phyloP scores from a whole-genome alignment of 768 basidiomycete genomes.

The Thelephora ganbajun region DNA sequence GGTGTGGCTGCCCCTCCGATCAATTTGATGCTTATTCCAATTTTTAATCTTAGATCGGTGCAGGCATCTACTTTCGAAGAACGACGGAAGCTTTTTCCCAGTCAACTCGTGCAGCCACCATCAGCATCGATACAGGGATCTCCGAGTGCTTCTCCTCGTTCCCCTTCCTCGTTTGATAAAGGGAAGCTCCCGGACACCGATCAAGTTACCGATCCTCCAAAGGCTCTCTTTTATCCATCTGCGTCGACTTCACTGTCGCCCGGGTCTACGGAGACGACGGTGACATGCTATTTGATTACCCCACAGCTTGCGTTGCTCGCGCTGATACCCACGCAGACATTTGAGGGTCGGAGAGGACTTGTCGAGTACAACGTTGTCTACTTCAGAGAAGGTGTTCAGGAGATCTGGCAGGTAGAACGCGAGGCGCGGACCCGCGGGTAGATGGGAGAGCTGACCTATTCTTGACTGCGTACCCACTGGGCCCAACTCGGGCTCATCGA shows the following conservation, averaged over 20 bases:
- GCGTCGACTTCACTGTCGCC: slow-evolving; percentile 51
- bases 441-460: no score
- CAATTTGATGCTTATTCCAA: neutral
- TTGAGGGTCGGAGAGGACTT: slow-evolving; percentile 57
- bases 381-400: slow-evolving; percentile 70
- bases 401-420: slow-evolving; percentile 66
- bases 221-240: slow-evolving; percentile 49
- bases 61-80: neutral
- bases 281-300: slow-evolving; percentile 75
- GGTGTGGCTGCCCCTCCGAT: slow-evolving; percentile 4
- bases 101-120: neutral
- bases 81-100: neutral
- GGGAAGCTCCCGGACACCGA: neutral
- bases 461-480: no score
- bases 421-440: slow-evolving; percentile 21
- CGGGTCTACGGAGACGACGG: slow-evolving; percentile 44
- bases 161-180: neutral
- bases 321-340: slow-evolving; percentile 58
- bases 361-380: slow-evolving; percentile 83
- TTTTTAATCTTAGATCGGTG: slow-evolving; percentile 1
- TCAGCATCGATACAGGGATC: neutral
- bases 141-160: slow-evolving; percentile 1
- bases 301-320: slow-evolving; percentile 58
- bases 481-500: no score
- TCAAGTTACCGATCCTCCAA: slow-evolving; percentile 10